Conservation (phyloP, 495 filamentous ascomycete genomes). For the Sordaria brevicollis region DNA sequence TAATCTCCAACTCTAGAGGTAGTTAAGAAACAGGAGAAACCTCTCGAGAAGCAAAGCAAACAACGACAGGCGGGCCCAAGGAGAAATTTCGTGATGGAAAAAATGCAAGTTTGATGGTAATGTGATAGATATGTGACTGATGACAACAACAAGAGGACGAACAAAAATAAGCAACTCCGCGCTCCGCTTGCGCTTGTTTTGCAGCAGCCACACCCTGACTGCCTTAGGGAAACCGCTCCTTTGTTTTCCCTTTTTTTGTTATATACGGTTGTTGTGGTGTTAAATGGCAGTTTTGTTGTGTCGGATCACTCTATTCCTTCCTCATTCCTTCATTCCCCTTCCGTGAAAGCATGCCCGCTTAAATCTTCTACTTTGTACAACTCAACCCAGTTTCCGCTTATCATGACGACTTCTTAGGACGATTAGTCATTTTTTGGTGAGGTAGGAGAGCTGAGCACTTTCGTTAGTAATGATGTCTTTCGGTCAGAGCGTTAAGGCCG, state of each 20-base stretch:
- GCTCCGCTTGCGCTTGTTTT: not conserved
- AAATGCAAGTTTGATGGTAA: too few relatives aligned
- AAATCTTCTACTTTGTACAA: not conserved
- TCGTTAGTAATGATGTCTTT: not conserved
- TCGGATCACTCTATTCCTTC: too few relatives aligned
- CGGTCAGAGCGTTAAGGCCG: not conserved
- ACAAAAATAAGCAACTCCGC: not conserved
- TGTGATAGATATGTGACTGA: too few relatives aligned
- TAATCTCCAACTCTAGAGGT: too few relatives aligned
- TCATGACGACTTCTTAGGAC: not conserved
- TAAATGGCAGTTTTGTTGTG: not conserved
- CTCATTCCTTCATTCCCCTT: not conserved
- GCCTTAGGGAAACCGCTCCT: too few relatives aligned
- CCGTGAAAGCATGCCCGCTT: not conserved
- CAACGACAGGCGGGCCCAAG: too few relatives aligned
- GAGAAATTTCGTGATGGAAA: too few relatives aligned
- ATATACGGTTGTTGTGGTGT: not conserved
- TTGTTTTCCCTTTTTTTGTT: not conserved
- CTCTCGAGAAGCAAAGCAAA: too few relatives aligned
- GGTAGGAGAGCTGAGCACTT: constrained; percentile 17
- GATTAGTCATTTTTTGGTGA: constrained; percentile 24
- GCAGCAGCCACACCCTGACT: not conserved
- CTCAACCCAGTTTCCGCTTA: not conserved
- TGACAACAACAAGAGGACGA: too few relatives aligned
- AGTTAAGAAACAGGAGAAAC: too few relatives aligned